Conservation (phyloP, 2,329 filamentous ascomycete genomes). For the Fusarium chaquense region DNA sequence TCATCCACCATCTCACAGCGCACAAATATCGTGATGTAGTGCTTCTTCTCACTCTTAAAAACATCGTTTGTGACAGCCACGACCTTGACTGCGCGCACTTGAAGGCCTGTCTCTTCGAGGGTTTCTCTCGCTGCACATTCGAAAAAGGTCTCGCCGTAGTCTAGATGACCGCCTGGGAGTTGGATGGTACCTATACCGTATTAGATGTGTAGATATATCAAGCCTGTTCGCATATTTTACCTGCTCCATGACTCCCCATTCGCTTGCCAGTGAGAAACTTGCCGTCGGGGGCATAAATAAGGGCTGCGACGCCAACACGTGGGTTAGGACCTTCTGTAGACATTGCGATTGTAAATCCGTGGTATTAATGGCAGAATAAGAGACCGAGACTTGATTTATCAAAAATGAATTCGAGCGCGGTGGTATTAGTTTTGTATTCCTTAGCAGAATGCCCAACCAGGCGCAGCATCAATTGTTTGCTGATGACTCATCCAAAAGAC, state of each 20-base stretch:
- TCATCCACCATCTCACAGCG: constrained; percentile 62
- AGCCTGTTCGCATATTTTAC: constrained; percentile 47
- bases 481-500: constrained; percentile 30
- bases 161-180: constrained; percentile 81
- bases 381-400: too few species aligned
- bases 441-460: constrained; percentile 9
- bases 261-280: constrained; percentile 62
- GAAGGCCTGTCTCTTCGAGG: constrained; percentile 76
- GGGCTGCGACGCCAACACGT: constrained; percentile 62
- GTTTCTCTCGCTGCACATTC: constrained; percentile 75
- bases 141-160: constrained; percentile 73
- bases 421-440: constrained; percentile 9
- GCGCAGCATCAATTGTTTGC: constrained; percentile 5
- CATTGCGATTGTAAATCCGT: constrained; percentile 7
- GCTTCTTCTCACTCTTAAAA: constrained; percentile 69
- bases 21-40: constrained; percentile 82
- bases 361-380: not conserved
- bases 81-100: constrained; percentile 64
- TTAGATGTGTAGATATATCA: not conserved
- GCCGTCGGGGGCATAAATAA: constrained; percentile 59
- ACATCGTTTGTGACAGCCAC: constrained; percentile 75
- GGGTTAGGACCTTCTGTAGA: constrained; percentile 43
- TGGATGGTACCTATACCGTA: constrained; percentile 66
- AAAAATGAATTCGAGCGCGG: not conserved
- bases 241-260: constrained; percentile 61